A percentile compares a stretch with the other conserved stretches of the same genome.
Conservation (phyloP, 129 eudicot genomes). For the Glebionis coronaria region DNA sequence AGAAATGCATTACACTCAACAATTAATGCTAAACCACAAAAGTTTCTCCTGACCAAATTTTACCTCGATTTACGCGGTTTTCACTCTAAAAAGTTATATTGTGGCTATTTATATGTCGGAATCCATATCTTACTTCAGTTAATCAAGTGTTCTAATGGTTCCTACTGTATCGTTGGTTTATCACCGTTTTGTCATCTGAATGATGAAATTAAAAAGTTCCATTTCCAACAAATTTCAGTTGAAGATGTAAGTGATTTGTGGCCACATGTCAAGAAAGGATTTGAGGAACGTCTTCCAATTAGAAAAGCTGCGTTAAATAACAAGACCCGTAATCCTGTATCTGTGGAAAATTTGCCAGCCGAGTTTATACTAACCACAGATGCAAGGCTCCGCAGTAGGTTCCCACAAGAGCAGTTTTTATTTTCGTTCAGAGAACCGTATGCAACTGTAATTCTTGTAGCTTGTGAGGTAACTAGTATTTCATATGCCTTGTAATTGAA, state of each 20-base stretch:
- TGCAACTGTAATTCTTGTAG: conserved; percentile 88
- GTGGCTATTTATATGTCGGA: no score
- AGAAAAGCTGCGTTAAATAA: conserved; percentile 75
- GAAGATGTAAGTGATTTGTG: conserved; percentile 98
- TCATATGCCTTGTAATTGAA: conserved; percentile 3
- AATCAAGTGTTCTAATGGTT: no score
- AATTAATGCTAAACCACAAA: no score
- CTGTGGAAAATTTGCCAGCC: conserved; percentile 67
- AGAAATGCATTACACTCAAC: no score
- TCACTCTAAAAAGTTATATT: no score
- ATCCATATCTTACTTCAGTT: background rate
- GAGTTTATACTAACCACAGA: conserved; percentile 91
- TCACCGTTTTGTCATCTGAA: conserved; percentile 8
- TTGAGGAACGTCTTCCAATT: conserved; percentile 83
- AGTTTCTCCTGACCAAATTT: no score
- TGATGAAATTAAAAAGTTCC: conserved; percentile 10
- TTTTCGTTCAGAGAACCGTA: conserved; percentile 97
- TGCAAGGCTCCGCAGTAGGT: conserved; percentile 94
- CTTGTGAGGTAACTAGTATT: conserved; percentile 77
- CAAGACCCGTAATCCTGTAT: conserved; percentile 90
- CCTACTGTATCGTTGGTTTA: background rate
- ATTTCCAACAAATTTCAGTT: conserved; percentile 44
- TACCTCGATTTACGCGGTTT: no score
- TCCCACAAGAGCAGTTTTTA: conserved; percentile 88
- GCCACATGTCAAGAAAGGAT: conserved; percentile 79